phyloP scores from a whole-genome alignment of 306 rosid genomes.

The Castanea crenata region DNA sequence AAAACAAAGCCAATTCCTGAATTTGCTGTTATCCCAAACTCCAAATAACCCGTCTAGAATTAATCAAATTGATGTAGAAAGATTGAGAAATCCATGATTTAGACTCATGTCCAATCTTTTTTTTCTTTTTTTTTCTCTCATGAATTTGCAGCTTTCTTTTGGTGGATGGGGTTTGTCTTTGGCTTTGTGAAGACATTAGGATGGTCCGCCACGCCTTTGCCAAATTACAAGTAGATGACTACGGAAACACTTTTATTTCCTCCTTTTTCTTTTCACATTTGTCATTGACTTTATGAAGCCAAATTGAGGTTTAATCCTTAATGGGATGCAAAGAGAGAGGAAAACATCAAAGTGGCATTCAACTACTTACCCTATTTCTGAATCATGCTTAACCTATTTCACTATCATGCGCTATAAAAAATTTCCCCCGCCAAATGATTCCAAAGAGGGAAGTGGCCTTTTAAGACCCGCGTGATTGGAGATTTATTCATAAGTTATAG shows the following conservation, averaged over 20 bases:
- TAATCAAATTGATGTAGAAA: slow-evolving; percentile 60
- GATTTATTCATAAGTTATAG: no score
- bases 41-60: slow-evolving; percentile 41
- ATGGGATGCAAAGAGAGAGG: slow-evolving; percentile 2
- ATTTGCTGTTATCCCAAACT: slow-evolving; percentile 51
- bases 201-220: slow-evolving; percentile 30
- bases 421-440: no score
- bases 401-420: no score
- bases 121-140: not conserved
- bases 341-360: not conserved
- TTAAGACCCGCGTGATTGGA: no score
- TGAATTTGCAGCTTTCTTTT: slow-evolving; percentile 35
- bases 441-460: no score
- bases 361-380: not conserved
- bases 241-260: not conserved
- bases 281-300: slow-evolving; percentile 31
- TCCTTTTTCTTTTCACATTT: slow-evolving; percentile 5
- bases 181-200: slow-evolving; percentile 11
- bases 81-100: slow-evolving; percentile 52
- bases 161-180: slow-evolving; percentile 37
- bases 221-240: slow-evolving; percentile 16
- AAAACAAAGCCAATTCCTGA: slow-evolving; percentile 49
- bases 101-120: slow-evolving; percentile 59
- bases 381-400: not conserved
- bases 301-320: slow-evolving; percentile 24